Evolutionary conservation across 192 early-diverging fungal species (phyloP), one percentile per base, ranked within the genome.

Genomic region (Phycomyces blakesleeanus): DNA sequence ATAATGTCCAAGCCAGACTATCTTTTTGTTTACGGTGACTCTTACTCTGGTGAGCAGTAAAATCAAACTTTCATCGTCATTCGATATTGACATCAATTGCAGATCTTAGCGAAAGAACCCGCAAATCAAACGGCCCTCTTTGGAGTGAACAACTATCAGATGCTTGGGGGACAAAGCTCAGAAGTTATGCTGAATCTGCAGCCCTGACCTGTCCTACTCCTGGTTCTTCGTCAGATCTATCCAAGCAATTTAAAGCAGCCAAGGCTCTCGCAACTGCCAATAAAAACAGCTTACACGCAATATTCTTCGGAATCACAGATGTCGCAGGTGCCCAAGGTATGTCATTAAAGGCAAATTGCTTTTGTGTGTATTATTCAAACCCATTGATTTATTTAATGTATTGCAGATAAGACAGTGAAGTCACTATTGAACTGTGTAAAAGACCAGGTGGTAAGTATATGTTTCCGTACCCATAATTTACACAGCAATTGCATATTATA

Each of bases 291-390:
- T 54, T 75, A 6, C 64, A 75, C 55, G 61, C 65, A 10, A 51
- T 75, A 3, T 75, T 65, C 37, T 49, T 75, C 20, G 73, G 73
- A 25, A 54, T 70, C 5, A 71, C 68, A 26, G 73, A 75, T 58
- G 29, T 71, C 27, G 20, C 47, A 22, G 59, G 61, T 52, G 47
- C 59, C 21, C 53, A 42, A 22, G 44, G 67, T 72, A 60, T 24
- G 22, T 41, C 12, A 25, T 61, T 21, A 39, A 25, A 51, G 54
- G 6, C 4, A 53, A 15, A n/a, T n/a, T n/a, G n/a, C n/a, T n/a
- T n/a, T n/a, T n/a, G n/a, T n/a, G n/a, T n/a, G n/a, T n/a, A 12
- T 6, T 64, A 37, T 18, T 16, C 38, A 60, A 50, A 22, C 10
- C 9, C 3, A 20, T 22, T 41, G 10, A 29, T 24, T 62, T 51